Percentiles rank a stretch among this genome's conserved stretches.
These are phyloP conservation scores for Anaeromyces robustus DNA, from an alignment of 192 early-diverging fungal genomes.

Conservation along the genomic window DNA sequence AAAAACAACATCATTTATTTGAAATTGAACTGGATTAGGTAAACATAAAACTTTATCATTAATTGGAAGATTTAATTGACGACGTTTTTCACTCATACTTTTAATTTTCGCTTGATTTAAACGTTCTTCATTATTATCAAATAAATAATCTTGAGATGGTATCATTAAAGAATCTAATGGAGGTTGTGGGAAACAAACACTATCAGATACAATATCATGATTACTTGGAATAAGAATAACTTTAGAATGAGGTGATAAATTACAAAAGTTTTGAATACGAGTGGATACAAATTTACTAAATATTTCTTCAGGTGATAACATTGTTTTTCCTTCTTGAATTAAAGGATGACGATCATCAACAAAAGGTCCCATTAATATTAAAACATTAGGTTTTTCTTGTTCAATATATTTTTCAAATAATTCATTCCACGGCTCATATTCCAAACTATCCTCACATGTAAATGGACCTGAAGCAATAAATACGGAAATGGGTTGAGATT, in stretches of 20 bases:
- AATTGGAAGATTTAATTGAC: conserved; percentile 13
- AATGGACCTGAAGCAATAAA: conserved; percentile 73
- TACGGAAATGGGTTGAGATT: conserved; percentile 16
- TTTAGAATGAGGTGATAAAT: conserved; percentile 18
- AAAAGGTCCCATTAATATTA: conserved; percentile 52
- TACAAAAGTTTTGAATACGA: conserved; percentile 31
- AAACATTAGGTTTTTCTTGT: conserved; percentile 53
- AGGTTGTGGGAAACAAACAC: conserved; percentile 75
- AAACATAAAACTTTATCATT: conserved; percentile 17
- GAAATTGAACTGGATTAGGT: conserved; percentile 71
- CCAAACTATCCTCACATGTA: conserved; percentile 58
- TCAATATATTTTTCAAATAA: conserved; percentile 39
- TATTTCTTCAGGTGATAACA: conserved; percentile 31
- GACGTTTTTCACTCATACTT: conserved; percentile 7
- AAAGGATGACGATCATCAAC: conserved; percentile 21
- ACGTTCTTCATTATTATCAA: not conserved
- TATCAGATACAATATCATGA: conserved; percentile 57
- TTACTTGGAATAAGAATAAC: conserved; percentile 62
- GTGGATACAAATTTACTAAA: conserved; percentile 47
- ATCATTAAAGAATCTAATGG: conserved; percentile 25
- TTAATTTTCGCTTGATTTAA: not conserved
- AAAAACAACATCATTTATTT: conserved; percentile 68
- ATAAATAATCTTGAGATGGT: conserved; percentile 2
- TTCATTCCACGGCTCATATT: conserved; percentile 67
- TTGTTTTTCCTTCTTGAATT: conserved; percentile 6